A percentile compares a stretch with the other conserved stretches of the same genome.
Evolutionary conservation across 2,329 filamentous ascomycete genomes (phyloP).

Genomic region (Triangularia verruculosa): DNA sequence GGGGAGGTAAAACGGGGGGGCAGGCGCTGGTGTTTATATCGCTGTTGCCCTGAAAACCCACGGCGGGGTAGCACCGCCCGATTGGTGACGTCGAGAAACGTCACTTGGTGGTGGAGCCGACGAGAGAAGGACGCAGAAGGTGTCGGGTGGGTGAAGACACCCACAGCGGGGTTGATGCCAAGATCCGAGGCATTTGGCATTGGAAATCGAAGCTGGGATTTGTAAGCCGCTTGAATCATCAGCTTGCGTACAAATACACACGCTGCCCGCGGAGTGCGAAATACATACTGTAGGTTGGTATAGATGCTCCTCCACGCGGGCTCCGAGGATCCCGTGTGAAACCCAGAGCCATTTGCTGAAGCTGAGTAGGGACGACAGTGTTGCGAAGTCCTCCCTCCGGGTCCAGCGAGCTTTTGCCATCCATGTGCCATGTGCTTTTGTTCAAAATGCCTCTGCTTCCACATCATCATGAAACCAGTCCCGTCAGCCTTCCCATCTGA

Average conservation of each 20-base stretch:
- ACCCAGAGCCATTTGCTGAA: no score
- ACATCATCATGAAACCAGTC: no score
- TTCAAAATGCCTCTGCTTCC: no score
- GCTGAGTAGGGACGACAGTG: no score
- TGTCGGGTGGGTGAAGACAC: not conserved
- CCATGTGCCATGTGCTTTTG: no score
- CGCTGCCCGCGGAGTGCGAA: not conserved
- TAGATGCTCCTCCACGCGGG: no score
- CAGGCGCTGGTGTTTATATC: not conserved
- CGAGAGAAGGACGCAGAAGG: not conserved
- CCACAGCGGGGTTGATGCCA: not conserved
- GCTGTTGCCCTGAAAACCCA: not conserved
- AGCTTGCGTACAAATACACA: not conserved
- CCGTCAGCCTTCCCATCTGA: no score
- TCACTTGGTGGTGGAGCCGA: not conserved
- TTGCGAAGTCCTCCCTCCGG: no score
- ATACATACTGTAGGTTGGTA: no score
- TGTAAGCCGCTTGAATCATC: not conserved
- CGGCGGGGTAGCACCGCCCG: not conserved
- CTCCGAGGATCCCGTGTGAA: no score
- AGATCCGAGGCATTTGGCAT: not conserved
- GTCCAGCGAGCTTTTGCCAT: no score
- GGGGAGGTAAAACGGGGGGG: not conserved
- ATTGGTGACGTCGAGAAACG: not conserved
- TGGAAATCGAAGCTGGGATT: not conserved